These are phyloP conservation scores for Incumbomyces lentus DNA, from an alignment of 2,329 filamentous ascomycete genomes.

Conservation along the genomic window DNA sequence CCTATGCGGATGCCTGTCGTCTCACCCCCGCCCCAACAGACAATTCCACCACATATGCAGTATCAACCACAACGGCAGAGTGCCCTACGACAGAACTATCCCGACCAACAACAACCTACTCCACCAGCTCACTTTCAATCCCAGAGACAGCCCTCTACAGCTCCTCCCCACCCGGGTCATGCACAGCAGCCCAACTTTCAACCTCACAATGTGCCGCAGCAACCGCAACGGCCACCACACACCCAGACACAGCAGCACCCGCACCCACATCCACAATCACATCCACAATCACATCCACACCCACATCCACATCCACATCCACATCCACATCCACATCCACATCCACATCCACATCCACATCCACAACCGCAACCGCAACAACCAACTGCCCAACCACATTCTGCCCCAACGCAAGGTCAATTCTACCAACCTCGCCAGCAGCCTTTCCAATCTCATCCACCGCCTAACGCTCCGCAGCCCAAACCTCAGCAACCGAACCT, in stretches of 20 bases:
- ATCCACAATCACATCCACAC: too few species aligned
- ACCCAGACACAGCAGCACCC: too few species aligned
- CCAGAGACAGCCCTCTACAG: constrained; percentile 5
- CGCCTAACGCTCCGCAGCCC: constrained; percentile 19
- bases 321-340: background rate
- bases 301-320: too few species aligned
- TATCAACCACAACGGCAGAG: constrained; percentile 15
- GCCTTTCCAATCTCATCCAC: constrained; percentile 18
- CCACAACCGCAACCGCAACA: constrained; percentile 12
- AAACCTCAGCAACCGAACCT: constrained; percentile 35
- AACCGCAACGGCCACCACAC: constrained; percentile 19
- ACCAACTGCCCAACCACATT: too few species aligned
- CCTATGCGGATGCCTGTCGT: constrained; percentile 9
- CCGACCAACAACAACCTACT: constrained; percentile 11
- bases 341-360: constrained; percentile 17
- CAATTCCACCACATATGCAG: constrained; percentile 6
- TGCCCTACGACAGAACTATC: constrained; percentile 14
- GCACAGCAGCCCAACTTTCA: constrained; percentile 8
- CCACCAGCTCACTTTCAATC: constrained; percentile 11
- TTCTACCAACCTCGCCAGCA: background rate
- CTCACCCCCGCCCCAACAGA: background rate
- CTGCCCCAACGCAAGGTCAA: background rate
- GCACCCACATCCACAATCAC: too few species aligned
- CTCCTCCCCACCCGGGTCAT: constrained; percentile 13
- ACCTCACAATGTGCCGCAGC: constrained; percentile 11